Percentiles rank a stretch among this genome's conserved stretches.
Evolutionary conservation across 2,329 filamentous ascomycete genomes (phyloP).

Genomic region (Aspergillus latus): DNA sequence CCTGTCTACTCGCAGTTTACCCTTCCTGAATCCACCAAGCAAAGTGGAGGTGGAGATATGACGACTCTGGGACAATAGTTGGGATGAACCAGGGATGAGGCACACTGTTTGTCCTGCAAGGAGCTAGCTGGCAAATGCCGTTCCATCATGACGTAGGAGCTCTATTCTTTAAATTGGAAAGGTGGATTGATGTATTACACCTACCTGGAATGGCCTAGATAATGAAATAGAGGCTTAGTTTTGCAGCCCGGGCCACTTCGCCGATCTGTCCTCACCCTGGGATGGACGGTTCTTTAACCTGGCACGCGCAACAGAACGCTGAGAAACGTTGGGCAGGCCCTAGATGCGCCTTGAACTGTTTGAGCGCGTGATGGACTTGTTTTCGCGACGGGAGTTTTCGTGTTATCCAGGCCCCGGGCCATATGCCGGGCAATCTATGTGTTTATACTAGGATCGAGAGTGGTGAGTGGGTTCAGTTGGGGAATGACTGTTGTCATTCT

Average conservation of each 20-base stretch:
- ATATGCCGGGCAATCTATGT: neutral
- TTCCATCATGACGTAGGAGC: no score
- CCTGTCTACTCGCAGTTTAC: no score
- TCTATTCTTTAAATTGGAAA: no score
- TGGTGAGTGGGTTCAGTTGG: neutral
- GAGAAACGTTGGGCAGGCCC: neutral
- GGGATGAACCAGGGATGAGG: no score
- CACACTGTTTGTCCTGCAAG: no score
- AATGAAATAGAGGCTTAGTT: neutral
- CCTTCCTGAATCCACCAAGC: no score
- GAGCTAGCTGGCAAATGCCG: no score
- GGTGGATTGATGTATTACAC: no score
- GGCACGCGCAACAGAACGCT: neutral
- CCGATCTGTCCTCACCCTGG: neutral
- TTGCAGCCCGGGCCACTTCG: neutral
- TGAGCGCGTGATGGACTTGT: neutral
- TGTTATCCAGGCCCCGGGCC: neutral
- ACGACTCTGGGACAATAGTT: no score
- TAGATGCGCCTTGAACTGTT: neutral
- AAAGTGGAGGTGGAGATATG: no score
- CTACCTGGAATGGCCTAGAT: no score
- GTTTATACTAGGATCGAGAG: neutral
- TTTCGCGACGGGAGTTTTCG: neutral
- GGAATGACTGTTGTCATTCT: neutral
- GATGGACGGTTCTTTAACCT: neutral